phyloP scores from a whole-genome alignment of 202 grass and related monocot species.

The Cymbopogon flexuosus region DNA sequence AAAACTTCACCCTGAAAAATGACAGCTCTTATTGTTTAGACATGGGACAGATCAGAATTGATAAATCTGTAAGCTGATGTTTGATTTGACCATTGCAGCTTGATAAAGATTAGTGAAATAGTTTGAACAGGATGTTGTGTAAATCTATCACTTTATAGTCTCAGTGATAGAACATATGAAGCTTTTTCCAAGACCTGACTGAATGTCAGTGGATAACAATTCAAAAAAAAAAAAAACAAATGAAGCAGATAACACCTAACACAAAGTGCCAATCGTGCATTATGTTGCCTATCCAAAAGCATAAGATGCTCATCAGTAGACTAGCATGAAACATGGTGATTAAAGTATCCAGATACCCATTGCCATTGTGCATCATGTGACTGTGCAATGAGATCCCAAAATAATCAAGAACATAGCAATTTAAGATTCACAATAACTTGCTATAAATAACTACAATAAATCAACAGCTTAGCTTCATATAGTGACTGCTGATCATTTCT shows the following conservation, averaged over 20 bases:
- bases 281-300: neutral
- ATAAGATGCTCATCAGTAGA: neutral
- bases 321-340: neutral
- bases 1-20: constrained; percentile 76
- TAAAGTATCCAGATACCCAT: constrained; percentile 9
- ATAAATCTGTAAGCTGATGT: neutral
- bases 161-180: neutral
- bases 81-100: constrained; percentile 1
- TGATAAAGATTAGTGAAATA: neutral
- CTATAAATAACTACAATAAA: neutral
- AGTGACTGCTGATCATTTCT: neutral
- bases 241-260: constrained; percentile 3
- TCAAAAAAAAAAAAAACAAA: constrained; percentile 6
- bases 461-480: neutral
- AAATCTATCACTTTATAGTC: constrained; percentile 3
- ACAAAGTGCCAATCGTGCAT: neutral
- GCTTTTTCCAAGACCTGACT: constrained; percentile 8
- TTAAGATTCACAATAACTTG: constrained; percentile 1
- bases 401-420: neutral
- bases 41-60: neutral
- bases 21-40: constrained; percentile 7
- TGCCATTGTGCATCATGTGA: constrained; percentile 3
- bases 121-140: constrained; percentile 10
- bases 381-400: neutral
- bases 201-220: constrained; percentile 1